A percentile compares a stretch with the other conserved stretches of the same genome.
Evolutionary conservation across 306 rosid species (phyloP).

Genomic region (Quercus ilex): DNA sequence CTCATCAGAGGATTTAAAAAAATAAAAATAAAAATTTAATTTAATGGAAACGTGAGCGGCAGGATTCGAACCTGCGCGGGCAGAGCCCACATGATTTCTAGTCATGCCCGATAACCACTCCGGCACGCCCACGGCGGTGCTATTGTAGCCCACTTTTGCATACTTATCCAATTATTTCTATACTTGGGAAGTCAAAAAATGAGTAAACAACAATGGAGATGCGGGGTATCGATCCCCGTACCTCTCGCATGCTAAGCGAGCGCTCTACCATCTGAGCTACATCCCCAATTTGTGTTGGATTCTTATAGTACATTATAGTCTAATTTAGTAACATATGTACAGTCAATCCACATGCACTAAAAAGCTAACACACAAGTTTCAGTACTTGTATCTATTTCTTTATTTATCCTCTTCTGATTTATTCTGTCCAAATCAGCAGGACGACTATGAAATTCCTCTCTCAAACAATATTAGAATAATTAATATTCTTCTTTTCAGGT

Average conservation of each 20-base stretch:
- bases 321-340: too few relatives aligned
- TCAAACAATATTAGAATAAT: too few relatives aligned
- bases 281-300: constrained; percentile 31
- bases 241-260: constrained; percentile 99
- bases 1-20: too few relatives aligned
- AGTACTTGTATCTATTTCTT: too few relatives aligned
- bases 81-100: neutral
- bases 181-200: too few relatives aligned
- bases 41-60: neutral
- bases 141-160: fast-evolving
- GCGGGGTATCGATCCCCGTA: constrained; percentile 94
- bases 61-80: constrained; percentile 1
- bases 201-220: constrained; percentile 39
- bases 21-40: neutral
- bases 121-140: neutral
- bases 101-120: constrained; percentile 5
- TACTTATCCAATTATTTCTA: too few relatives aligned
- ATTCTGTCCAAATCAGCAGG: too few relatives aligned
- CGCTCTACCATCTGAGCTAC: constrained; percentile 99
- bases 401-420: too few relatives aligned
- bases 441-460: too few relatives aligned
- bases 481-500: too few relatives aligned
- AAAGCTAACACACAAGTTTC: too few relatives aligned
- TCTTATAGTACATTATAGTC: fast-evolving
- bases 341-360: too few relatives aligned